Evolutionary conservation across 257 asterid species (phyloP), one percentile per base, ranked within the genome.

Genomic region (Eustoma russellianum): DNA sequence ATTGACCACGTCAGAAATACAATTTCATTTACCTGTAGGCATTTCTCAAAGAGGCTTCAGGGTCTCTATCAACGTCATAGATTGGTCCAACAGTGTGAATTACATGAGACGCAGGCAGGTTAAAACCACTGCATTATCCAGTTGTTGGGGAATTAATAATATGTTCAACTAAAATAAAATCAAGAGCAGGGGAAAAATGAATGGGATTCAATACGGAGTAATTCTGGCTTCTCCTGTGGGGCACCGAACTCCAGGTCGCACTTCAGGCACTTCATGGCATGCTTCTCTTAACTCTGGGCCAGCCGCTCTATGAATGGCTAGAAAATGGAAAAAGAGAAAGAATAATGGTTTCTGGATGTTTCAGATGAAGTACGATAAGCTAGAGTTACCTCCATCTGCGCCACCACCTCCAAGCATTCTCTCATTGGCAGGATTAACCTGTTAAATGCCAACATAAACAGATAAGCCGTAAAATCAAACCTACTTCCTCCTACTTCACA

Each of bases 211-310:
- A 33, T 77, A 88, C 99, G 56, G 86, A 13, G 99, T 88, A 74
- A 92, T 88, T 72, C 88, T 88, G 44, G 99, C 99, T 92, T 92
- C 95, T 66, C 99, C 99, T 8, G 87, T 79, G 59, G 99, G 99
- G 68, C 98, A 92, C 46, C 99, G 90, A 60, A 92, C 78, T 61
- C 93, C 90, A 33, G 81, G 88, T 69, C 65, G 78, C 41, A 85
- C 97, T 82, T 92, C 91, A 46, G 75, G 86, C 57, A 79, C 93
- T 63, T 70, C 43, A 55, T 79, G 79, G 79, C 97, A 92, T 15
- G 94, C 94, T 55, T 70, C 85, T 60, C 73, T 66, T 46, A 92
- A 70, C 56, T 88, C 93, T 44, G 97, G 91, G 57, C 97, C 97
- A 53, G 99, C 97, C 66, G 97, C 97, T 65, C 82, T 77, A 76